These are phyloP conservation scores for Collybia sp. DNA, from an alignment of 768 basidiomycete genomes.

Conservation along the genomic window DNA sequence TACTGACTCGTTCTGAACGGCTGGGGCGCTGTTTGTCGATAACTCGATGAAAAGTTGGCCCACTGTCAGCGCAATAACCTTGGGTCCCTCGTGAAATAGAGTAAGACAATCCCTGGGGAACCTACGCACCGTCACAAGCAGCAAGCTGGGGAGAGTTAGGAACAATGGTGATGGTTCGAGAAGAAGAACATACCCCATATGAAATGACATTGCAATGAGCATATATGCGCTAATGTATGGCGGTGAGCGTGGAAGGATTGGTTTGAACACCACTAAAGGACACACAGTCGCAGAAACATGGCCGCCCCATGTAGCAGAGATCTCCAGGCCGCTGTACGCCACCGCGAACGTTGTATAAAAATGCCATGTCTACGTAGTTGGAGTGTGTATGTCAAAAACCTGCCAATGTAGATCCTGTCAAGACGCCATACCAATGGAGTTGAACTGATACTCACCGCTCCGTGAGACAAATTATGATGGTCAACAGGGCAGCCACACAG, in stretches of 20 bases:
- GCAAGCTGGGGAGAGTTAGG: constrained; percentile 27
- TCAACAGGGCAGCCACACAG: constrained; percentile 38
- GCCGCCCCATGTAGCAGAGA: constrained; percentile 49
- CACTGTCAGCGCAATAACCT: constrained; percentile 53
- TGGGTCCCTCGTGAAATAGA: not conserved
- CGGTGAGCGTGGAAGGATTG: not conserved
- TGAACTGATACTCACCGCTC: constrained; percentile 46
- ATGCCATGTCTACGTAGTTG: constrained; percentile 35
- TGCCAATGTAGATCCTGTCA: constrained; percentile 16
- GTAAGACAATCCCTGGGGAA: not conserved
- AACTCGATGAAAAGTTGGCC: constrained; percentile 58
- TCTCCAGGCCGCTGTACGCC: constrained; percentile 47
- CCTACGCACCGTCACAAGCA: constrained; percentile 42
- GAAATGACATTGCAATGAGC: constrained; percentile 69
- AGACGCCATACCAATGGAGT: not conserved
- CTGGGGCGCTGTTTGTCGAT: constrained; percentile 2
- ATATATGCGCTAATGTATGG: constrained; percentile 53
- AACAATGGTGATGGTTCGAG: constrained; percentile 1
- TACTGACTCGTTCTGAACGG: too few species aligned
- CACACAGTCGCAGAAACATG: constrained; percentile 62
- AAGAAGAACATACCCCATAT: constrained; percentile 51
- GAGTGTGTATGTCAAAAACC: constrained; percentile 44
- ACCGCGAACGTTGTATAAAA: constrained; percentile 32
- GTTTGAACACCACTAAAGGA: not conserved
- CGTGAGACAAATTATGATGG: constrained; percentile 39